Evolutionary conservation across 768 basidiomycete genomes (phyloP), one percentile per base, ranked within the genome.

Genomic region (Hydnomerulius pinastri): DNA sequence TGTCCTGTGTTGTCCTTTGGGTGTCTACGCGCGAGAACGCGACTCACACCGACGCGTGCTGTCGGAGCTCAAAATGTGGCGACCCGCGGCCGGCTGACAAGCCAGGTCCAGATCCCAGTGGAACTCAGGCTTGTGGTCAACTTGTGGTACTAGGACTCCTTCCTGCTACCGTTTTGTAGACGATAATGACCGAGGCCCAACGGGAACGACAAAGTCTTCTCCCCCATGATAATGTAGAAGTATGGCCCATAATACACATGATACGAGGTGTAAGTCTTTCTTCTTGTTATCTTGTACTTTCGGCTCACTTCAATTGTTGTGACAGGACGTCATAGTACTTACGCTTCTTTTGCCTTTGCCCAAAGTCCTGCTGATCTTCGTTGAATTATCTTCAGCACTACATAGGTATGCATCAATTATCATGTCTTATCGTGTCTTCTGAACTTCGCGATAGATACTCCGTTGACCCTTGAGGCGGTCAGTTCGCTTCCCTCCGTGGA

Each of bases 161-260:
- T n/a, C n/a, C 38, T 24, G 37, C 46, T 43, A 42, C 50, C 45
- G 51, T 36, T 32, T 24, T 35, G 6, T 10, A n/a, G 21, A 33
- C 29, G 17, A n/a, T 36, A 30, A 54, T 52, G 56, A 21, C 52
- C 18, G 57, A 59, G 36, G 47, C 56, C 27, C 56, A 61, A 25
- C 33, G 43, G 6, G 70, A 77, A 54, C 63, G 55, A 23, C 69
- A 70, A 55, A 73, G 75, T 13, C 66, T 80, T n/a, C 74, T 64
- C 57, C 69, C 57, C 59, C 81, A 68, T 60, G 80, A 73, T 70
- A 77, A 75, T 68, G 77, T 82, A 39, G 81, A 82, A 30, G 88
- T 92, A 1, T 93, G 88, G 65, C 91, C 92, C 6, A 71, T 90
- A 43, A 89, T 95, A 32, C 90, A 91, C 54, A 78, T 84, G 69